phyloP scores from a whole-genome alignment of 139 green algal species.

The Tetraselmis chui region DNA sequence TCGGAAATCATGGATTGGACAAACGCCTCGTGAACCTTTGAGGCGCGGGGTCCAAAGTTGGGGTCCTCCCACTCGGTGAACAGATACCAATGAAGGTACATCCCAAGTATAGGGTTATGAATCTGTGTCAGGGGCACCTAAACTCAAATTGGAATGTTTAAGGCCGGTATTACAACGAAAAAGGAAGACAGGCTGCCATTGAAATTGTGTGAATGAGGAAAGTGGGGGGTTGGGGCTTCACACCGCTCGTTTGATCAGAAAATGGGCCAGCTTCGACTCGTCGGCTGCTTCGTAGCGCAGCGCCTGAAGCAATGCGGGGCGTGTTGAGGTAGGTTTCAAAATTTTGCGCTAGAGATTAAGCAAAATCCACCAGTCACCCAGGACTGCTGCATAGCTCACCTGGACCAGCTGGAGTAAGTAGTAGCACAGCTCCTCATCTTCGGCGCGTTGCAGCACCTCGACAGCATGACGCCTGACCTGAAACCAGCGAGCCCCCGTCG shows the following conservation, averaged over 20 bases:
- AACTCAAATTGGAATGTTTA: too few relatives aligned
- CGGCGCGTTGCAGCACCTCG: slow-evolving; percentile 48
- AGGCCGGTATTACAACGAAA: too few relatives aligned
- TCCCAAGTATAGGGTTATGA: slow-evolving; percentile 54
- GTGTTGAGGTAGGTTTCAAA: too few relatives aligned
- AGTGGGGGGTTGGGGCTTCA: neutral
- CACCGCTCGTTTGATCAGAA: slow-evolving; percentile 62
- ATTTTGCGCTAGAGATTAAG: too few relatives aligned
- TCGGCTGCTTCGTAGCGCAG: slow-evolving; percentile 81
- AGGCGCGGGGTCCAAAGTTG: slow-evolving; percentile 51
- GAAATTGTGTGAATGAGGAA: neutral
- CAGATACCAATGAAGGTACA: slow-evolving; percentile 87
- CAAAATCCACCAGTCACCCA: neutral
- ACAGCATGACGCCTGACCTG: slow-evolving; percentile 67
- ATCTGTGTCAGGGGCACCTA: neutral
- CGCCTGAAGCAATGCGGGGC: slow-evolving; percentile 70
- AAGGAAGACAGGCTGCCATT: too few relatives aligned
- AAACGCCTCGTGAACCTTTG: slow-evolving; percentile 35
- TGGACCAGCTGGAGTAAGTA: slow-evolving; percentile 94
- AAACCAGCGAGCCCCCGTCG: too few relatives aligned
- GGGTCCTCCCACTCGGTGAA: slow-evolving; percentile 76
- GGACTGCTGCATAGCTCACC: slow-evolving; percentile 5
- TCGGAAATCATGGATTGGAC: slow-evolving; percentile 26
- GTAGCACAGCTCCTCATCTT: slow-evolving; percentile 81
- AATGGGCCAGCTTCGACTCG: slow-evolving; percentile 51